phyloP scores from a whole-genome alignment of 139 green algal species.

The Chlamydomonas schloesseri region DNA sequence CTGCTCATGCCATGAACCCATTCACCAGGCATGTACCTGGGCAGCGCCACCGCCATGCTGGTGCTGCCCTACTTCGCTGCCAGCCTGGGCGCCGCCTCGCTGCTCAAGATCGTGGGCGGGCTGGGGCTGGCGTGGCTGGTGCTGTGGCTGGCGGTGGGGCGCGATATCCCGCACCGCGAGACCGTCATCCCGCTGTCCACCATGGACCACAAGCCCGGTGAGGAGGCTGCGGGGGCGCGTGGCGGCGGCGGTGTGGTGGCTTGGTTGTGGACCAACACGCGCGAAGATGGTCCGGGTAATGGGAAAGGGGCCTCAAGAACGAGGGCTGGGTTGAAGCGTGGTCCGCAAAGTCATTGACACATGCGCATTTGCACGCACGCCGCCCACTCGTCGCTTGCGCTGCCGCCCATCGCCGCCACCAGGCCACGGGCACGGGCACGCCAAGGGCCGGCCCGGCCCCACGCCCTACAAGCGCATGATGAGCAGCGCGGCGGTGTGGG shows the following conservation, averaged over 20 bases:
- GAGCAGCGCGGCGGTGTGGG: constrained; percentile 85
- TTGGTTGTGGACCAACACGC: no score
- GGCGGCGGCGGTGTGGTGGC: no score
- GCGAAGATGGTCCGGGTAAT: no score
- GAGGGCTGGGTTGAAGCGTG: no score
- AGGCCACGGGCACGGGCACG: neutral
- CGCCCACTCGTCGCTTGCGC: no score
- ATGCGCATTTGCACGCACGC: no score
- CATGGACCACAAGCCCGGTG: constrained; percentile 4
- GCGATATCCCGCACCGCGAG: constrained; percentile 68
- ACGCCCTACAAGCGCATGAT: constrained; percentile 85
- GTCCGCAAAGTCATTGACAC: no score
- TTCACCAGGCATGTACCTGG: constrained; percentile 98
- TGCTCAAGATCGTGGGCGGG: constrained; percentile 80
- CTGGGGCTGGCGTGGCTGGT: constrained; percentile 85
- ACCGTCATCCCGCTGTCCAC: constrained; percentile 63
- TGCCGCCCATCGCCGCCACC: no score
- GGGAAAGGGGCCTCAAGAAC: no score
- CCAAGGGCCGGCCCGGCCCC: constrained; percentile 59
- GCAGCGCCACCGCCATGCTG: constrained; percentile 91
- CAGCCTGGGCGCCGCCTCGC: constrained; percentile 61
- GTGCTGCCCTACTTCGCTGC: constrained; percentile 82
- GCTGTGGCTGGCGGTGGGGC: constrained; percentile 78
- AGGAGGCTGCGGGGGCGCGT: no score
- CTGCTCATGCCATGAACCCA: no score